Evolutionary conservation across 441 rosid genomes (phyloP).

Genomic region (Biscutella laevigata): DNA sequence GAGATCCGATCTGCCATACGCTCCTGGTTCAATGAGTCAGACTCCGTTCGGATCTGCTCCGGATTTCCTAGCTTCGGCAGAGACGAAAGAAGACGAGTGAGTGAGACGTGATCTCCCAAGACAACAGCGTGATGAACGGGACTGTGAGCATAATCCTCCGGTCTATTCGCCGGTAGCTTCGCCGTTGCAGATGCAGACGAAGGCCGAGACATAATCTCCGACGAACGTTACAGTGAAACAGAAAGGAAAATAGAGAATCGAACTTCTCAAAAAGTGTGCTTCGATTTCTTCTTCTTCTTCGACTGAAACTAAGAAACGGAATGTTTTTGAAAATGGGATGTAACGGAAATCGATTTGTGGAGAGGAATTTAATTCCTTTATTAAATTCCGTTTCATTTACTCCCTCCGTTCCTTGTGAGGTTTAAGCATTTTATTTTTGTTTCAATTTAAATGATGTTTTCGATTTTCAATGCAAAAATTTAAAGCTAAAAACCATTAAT

Average conservation of each 20-base stretch:
- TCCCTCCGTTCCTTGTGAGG: no score
- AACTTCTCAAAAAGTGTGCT: not conserved
- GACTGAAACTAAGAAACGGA: slow-evolving; percentile 23
- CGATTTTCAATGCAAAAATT: no score
- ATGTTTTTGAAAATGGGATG: slow-evolving; percentile 14
- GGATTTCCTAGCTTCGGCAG: slow-evolving; percentile 67
- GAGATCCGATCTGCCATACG: slow-evolving; percentile 62
- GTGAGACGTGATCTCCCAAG: slow-evolving; percentile 51
- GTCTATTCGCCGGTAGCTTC: slow-evolving; percentile 36
- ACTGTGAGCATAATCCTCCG: slow-evolving; percentile 67
- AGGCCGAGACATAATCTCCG: slow-evolving; percentile 33
- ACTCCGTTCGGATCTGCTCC: slow-evolving; percentile 49
- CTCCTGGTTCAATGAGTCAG: slow-evolving; percentile 59
- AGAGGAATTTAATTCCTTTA: slow-evolving; percentile 20
- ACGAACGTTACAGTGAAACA: slow-evolving; percentile 8
- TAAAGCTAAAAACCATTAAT: no score
- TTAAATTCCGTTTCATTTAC: slow-evolving; percentile 2
- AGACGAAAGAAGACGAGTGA: slow-evolving; percentile 53
- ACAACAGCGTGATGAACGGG: slow-evolving; percentile 76
- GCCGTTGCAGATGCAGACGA: slow-evolving; percentile 34
- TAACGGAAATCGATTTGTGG: slow-evolving; percentile 12
- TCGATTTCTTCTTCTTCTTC: slow-evolving; percentile 21
- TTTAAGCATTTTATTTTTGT: no score
- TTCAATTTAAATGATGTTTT: no score
- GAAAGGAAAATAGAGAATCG: not conserved